A percentile compares a stretch with the other conserved stretches of the same genome.
Conservation (phyloP, 2,329 filamentous ascomycete genomes). For the Metarhizium anisopliae region DNA sequence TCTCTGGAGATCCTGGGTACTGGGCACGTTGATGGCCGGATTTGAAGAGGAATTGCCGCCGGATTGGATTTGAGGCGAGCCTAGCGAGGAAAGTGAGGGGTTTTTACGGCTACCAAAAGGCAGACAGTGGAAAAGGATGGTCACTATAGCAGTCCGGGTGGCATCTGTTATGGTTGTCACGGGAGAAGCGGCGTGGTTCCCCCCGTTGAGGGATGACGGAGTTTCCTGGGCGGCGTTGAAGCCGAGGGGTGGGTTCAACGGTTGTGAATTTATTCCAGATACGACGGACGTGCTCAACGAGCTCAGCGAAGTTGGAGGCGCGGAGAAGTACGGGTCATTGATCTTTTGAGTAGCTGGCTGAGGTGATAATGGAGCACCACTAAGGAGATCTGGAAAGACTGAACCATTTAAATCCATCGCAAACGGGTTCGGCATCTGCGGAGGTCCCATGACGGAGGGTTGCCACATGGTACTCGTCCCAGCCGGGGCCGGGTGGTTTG, state of each 20-base stretch:
- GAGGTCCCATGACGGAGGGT: conserved; percentile 58
- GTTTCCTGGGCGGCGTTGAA: conserved; percentile 61
- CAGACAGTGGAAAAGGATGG: conserved; percentile 47
- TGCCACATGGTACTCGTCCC: conserved; percentile 58
- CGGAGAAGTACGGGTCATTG: conserved; percentile 70
- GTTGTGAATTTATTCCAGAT: conserved; percentile 52
- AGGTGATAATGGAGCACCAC: conserved; percentile 65
- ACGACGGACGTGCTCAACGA: conserved; percentile 65
- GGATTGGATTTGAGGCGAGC: conserved; percentile 41
- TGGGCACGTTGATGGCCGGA: conserved; percentile 57
- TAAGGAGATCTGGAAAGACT: conserved; percentile 69
- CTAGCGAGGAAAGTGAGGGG: conserved; percentile 48
- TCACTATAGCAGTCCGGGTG: conserved; percentile 52
- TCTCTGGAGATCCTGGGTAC: conserved; percentile 76
- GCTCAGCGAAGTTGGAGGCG: conserved; percentile 64
- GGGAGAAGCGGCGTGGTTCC: conserved; percentile 48
- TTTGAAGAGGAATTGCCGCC: conserved; percentile 40
- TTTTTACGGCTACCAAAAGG: conserved; percentile 55
- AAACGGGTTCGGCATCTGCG: conserved; percentile 60
- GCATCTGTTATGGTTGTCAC: conserved; percentile 57
- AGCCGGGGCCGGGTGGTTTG: conserved; percentile 50
- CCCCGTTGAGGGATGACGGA: conserved; percentile 61
- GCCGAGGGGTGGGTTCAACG: conserved; percentile 56
- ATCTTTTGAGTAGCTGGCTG: conserved; percentile 63
- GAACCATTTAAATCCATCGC: conserved; percentile 65